Evolutionary conservation across 208 protist species (phyloP), one percentile per base, ranked within the genome.

Genomic region (Trypanosoma brucei): DNA sequence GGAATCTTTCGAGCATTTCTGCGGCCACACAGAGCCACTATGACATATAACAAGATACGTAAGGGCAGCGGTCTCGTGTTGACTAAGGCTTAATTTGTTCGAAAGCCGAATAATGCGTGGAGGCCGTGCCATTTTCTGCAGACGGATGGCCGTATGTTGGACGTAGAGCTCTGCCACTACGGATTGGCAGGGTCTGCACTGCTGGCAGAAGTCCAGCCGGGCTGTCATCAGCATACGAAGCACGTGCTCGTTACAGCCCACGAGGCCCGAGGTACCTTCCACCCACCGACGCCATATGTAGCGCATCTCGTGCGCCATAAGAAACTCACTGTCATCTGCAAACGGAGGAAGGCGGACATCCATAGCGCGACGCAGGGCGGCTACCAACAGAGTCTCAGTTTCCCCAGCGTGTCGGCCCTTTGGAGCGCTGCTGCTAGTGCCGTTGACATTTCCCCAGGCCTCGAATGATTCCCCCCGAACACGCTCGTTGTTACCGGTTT

Each of bases 41-140:
- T 96, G 87, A 66, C 79, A 89, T 4, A 96, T 45, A 22, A 93
- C 77, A 6, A 94, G 33, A 59, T 88, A 96, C 22, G 73, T 81
- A 1, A 96, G 62, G 33, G 80, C 84, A 0, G 56, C 11, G 3
- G 64, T 36, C 37, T 93, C 85, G 49, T 86, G 78, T 13, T 59
- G 31, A 30, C 75, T 61, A 9, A 96, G 70, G 7, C 66, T 31
- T 51, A 96, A 70, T 2, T 75, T 73, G n/a, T 59, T 33, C 44
- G 72, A 74, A 35, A 96, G 71, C 1, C 91, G 91, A 37, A 92
- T 59, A 37, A 93, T 74, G 8, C 87, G 82, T n/a, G 91, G 91
- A 8, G 46, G 48, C 36, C 65, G 59, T 31, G 35, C 35, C 88
- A 91, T 95, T 33, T 60, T 56, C 31, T 44, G 59, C 50, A 79